Evolutionary conservation across 257 asterid genomes (phyloP).

Genomic region (Cordia subcordata): DNA sequence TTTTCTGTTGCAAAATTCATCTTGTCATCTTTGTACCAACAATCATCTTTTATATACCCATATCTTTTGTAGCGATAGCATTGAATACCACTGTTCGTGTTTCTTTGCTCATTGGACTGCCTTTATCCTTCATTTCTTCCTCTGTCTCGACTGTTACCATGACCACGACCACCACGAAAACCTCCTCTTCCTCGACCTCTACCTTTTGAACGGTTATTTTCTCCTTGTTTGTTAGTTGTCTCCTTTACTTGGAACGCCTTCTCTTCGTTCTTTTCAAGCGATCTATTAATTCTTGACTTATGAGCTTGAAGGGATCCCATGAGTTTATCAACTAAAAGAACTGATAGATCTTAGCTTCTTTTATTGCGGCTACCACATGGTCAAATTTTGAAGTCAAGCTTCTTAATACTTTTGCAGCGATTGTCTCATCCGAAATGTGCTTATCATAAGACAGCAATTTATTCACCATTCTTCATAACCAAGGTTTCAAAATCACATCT

Average conservation of each 20-base stretch:
- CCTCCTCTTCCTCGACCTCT: not conserved
- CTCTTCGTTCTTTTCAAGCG: not conserved
- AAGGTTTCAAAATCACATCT: slow-evolving; percentile 2
- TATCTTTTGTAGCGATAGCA: slow-evolving; percentile 3
- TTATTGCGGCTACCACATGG: slow-evolving; percentile 7
- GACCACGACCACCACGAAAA: not conserved
- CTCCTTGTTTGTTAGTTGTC: not conserved
- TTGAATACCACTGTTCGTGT: not conserved
- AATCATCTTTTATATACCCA: slow-evolving; percentile 7
- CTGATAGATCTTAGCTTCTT: slow-evolving; percentile 11
- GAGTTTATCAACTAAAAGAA: not conserved
- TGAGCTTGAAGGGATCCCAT: slow-evolving; percentile 4
- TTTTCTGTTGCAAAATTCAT: not conserved
- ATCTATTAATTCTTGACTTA: not conserved
- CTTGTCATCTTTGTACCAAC: not conserved
- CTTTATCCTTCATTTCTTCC: not conserved
- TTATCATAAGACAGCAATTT: not conserved
- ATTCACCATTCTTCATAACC: not conserved
- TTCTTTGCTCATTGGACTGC: not conserved
- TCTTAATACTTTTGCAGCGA: slow-evolving; percentile 2
- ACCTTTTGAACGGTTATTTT: not conserved
- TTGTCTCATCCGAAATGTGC: not conserved
- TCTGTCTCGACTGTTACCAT: not conserved
- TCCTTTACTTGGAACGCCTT: not conserved
- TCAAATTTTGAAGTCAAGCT: not conserved